Conservation (phyloP, 176 grass and related monocot species). For the Avena sativa region DNA sequence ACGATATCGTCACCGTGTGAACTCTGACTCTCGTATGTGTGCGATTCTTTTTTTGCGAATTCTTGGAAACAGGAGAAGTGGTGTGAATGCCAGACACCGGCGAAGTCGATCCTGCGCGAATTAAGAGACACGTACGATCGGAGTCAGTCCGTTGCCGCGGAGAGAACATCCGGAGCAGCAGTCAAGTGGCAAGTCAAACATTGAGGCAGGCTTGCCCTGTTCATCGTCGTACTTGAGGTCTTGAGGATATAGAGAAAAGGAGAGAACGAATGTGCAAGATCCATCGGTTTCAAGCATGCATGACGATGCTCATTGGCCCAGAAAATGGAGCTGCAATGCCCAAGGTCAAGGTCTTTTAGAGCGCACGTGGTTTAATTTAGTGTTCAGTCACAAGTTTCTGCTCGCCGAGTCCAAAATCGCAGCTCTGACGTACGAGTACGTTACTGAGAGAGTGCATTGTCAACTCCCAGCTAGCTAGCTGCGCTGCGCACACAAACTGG, state of each 20-base stretch:
- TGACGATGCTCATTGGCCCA: neutral
- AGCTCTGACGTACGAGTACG: neutral
- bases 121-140: too few species aligned
- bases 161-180: neutral
- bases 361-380: neutral
- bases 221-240: neutral
- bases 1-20: too few species aligned
- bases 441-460: neutral
- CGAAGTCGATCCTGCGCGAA: too few species aligned
- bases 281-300: neutral
- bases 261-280: neutral
- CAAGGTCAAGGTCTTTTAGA: neutral
- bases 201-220: neutral
- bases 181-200: neutral
- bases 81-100: too few species aligned
- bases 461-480: neutral
- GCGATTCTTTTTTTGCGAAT: too few species aligned
- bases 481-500: neutral
- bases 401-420: neutral
- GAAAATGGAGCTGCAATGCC: too few species aligned
- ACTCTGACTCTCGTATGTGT: too few species aligned
- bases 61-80: too few species aligned
- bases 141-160: too few species aligned
- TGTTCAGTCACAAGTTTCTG: neutral
- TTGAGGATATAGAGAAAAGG: neutral